phyloP scores from a whole-genome alignment of 176 grass and related monocot species.

The Oryza meridionalis region DNA sequence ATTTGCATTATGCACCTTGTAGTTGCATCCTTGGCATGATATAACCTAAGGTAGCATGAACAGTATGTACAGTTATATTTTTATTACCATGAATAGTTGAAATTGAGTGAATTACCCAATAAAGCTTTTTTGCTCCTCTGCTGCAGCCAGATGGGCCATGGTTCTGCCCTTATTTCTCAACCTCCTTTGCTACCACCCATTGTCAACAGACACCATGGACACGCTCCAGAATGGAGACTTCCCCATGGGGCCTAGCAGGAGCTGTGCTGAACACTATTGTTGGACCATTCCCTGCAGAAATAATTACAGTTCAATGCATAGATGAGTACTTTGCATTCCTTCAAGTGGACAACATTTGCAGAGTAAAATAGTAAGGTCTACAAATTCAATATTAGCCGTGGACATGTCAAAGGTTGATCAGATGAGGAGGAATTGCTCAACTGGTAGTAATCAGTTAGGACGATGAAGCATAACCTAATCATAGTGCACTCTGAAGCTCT shows the following conservation, averaged over 20 bases:
- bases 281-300: constrained; percentile 14
- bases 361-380: neutral
- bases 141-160: neutral
- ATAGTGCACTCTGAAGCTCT: neutral
- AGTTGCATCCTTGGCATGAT: neutral
- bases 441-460: neutral
- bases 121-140: neutral
- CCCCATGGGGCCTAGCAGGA: constrained; percentile 19
- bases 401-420: neutral
- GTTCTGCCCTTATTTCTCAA: too few species aligned
- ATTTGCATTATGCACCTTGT: neutral
- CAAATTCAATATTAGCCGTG: neutral
- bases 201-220: neutral
- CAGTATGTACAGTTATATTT: neutral
- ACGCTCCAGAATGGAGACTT: neutral
- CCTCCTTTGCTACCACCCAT: neutral
- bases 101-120: neutral
- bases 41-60: neutral
- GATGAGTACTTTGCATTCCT: neutral
- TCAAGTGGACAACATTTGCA: neutral
- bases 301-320: neutral
- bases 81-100: neutral
- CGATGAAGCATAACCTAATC: constrained; percentile 2
- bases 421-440: neutral
- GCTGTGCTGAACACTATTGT: constrained; percentile 16